A percentile compares a stretch with the other conserved stretches of the same genome.
These are phyloP conservation scores for Colletotrichum sp. DNA, from an alignment of 2,329 filamentous ascomycete genomes.

Conservation along the genomic window DNA sequence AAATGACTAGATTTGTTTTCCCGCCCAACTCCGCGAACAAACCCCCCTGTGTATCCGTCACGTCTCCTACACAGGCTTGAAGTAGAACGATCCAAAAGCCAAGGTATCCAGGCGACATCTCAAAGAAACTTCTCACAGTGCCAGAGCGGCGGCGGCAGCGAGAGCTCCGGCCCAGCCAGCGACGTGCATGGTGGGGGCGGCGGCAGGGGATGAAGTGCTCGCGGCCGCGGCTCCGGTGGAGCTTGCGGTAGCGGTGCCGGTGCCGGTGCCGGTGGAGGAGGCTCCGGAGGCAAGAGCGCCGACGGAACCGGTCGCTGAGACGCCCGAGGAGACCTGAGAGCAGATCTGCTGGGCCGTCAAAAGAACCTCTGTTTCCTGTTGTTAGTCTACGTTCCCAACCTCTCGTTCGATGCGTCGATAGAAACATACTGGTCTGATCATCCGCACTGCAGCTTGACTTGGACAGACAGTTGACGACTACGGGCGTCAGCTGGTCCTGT, in stretches of 20 bases:
- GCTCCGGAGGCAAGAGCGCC: background rate
- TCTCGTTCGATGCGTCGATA: background rate
- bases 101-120: background rate
- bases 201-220: slow-evolving; percentile 19
- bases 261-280: no score
- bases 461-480: slow-evolving; percentile 40
- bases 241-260: no score
- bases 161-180: slow-evolving; percentile 34
- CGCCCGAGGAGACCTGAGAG: background rate
- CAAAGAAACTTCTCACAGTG: slow-evolving; percentile 26
- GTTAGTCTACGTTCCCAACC: background rate
- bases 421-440: slow-evolving; percentile 38
- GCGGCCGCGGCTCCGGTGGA: slow-evolving; percentile 15
- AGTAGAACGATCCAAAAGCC: background rate
- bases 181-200: slow-evolving; percentile 27
- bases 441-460: slow-evolving; percentile 35
- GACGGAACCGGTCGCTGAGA: background rate
- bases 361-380: slow-evolving; percentile 24
- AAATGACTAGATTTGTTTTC: background rate
- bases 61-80: background rate
- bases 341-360: slow-evolving; percentile 30
- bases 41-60: background rate
- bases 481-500: slow-evolving; percentile 35
- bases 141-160: slow-evolving; percentile 33
- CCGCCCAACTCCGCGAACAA: background rate